phyloP scores from a whole-genome alignment of 768 basidiomycete genomes.

The Royoungia palumana region DNA sequence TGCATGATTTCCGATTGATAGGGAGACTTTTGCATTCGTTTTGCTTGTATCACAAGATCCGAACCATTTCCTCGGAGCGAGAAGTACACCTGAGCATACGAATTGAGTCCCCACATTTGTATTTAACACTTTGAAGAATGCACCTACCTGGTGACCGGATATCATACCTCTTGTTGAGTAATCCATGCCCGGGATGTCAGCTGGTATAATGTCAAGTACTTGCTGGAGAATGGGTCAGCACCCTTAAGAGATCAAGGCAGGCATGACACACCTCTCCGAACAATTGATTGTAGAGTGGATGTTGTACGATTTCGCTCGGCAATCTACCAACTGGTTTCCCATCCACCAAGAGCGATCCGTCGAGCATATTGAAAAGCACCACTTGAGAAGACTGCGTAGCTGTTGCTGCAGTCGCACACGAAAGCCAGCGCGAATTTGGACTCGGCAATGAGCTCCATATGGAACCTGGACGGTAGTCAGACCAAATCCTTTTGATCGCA shows the following conservation, averaged over 20 bases:
- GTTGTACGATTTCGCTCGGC: conserved; percentile 6
- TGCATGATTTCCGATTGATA: conserved; percentile 7
- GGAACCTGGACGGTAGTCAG: conserved; percentile 23
- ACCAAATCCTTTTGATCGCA: conserved; percentile 33
- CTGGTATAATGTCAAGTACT: conserved; percentile 17
- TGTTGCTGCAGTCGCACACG: conserved; percentile 17
- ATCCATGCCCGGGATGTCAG: conserved; percentile 21
- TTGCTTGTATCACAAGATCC: conserved; percentile 13
- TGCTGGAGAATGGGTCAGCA: conserved; percentile 5
- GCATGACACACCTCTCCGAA: conserved; percentile 17
- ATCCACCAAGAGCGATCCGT: conserved; percentile 23
- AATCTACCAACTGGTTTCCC: conserved; percentile 20
- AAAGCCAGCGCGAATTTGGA: conserved; percentile 31
- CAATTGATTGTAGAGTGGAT: conserved; percentile 15
- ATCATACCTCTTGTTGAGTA: conserved; percentile 18
- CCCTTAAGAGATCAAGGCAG: accelerated
- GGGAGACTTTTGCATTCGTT: not conserved
- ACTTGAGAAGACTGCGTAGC: conserved; percentile 7
- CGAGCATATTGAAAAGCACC: conserved; percentile 15
- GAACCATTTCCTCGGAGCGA: not conserved
- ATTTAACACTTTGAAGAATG: not conserved
- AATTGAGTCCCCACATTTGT: not conserved
- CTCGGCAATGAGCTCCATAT: conserved; percentile 20
- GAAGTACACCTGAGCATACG: conserved; percentile 12
- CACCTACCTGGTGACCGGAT: conserved; percentile 16